Conservation (phyloP, 2,329 filamentous ascomycete species). For the Xylariaceae sp. region DNA sequence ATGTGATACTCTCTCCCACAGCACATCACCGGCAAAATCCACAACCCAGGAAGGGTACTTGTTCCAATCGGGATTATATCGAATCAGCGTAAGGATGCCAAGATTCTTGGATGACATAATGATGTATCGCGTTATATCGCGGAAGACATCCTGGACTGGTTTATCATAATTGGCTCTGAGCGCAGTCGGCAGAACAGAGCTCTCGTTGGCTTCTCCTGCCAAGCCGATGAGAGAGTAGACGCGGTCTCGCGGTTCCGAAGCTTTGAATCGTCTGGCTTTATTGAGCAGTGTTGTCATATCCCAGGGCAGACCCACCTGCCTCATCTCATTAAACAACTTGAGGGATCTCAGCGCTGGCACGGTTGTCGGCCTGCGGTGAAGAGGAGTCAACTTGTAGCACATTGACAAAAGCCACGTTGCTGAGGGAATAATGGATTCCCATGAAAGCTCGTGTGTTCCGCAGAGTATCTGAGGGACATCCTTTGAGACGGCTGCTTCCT, state of each 20-base stretch:
- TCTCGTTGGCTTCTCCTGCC: not conserved
- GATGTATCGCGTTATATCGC: slow-evolving; percentile 1
- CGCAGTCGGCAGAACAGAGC: not conserved
- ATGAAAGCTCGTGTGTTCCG: not conserved
- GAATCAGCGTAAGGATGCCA: not conserved
- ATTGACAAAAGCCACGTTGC: not conserved
- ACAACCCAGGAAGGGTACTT: not conserved
- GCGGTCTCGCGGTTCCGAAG: not conserved
- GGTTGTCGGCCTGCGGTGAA: not conserved
- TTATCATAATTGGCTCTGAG: not conserved
- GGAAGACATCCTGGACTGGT: not conserved
- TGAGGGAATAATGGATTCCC: not conserved
- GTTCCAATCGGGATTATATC: not conserved
- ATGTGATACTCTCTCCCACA: not conserved
- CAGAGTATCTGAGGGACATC: not conserved
- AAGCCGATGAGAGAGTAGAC: not conserved
- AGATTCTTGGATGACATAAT: not conserved
- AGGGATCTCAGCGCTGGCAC: not conserved
- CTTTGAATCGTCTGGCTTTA: not conserved
- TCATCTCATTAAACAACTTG: not conserved
- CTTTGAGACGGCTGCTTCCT: slow-evolving; percentile 8
- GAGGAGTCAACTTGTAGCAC: not conserved
- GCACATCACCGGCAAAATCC: not conserved
- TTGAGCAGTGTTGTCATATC: not conserved
- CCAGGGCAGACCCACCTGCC: not conserved